phyloP scores from a whole-genome alignment of 2,329 filamentous ascomycete species.

The Alternaria sp. region DNA sequence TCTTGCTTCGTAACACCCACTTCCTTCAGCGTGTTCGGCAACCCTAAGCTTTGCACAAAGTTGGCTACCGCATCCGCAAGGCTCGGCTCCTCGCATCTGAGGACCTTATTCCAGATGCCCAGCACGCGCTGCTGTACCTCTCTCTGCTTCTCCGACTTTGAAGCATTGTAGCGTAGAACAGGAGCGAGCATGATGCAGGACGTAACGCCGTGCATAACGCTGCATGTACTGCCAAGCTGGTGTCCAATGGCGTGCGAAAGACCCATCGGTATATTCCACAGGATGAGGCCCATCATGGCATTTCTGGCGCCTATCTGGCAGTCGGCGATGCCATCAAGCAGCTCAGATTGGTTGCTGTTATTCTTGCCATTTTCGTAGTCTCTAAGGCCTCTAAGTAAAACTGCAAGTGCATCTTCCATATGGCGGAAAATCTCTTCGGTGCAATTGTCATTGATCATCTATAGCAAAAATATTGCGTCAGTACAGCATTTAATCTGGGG shows the following conservation, averaged over 20 bases:
- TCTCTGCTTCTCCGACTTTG: slow-evolving; percentile 22
- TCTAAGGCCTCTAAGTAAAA: slow-evolving; percentile 31
- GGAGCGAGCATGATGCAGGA: slow-evolving; percentile 35
- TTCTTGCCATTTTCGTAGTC: slow-evolving; percentile 31
- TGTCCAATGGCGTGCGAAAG: slow-evolving; percentile 37
- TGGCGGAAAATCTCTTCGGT: slow-evolving; percentile 26
- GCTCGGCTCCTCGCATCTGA: slow-evolving; percentile 26
- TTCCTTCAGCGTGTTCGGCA: slow-evolving; percentile 32
- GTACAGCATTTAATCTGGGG: not conserved
- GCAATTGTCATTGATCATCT: slow-evolving; percentile 28
- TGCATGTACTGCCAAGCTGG: slow-evolving; percentile 32
- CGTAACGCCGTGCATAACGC: slow-evolving; percentile 36
- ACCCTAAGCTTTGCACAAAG: slow-evolving; percentile 29
- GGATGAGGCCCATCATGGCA: slow-evolving; percentile 34
- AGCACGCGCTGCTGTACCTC: slow-evolving; percentile 26
- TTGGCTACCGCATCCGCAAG: slow-evolving; percentile 34
- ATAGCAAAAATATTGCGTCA: not conserved
- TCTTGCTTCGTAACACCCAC: slow-evolving; percentile 30
- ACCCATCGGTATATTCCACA: slow-evolving; percentile 31
- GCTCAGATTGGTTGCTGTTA: slow-evolving; percentile 17
- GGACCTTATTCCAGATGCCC: slow-evolving; percentile 29
- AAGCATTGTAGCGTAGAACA: slow-evolving; percentile 28
- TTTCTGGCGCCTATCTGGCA: slow-evolving; percentile 34
- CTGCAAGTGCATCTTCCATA: slow-evolving; percentile 34
- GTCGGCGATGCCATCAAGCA: slow-evolving; percentile 30